These are phyloP conservation scores for Globisporangium lucens DNA, from an alignment of 352 stramenopile species.

Conservation along the genomic window DNA sequence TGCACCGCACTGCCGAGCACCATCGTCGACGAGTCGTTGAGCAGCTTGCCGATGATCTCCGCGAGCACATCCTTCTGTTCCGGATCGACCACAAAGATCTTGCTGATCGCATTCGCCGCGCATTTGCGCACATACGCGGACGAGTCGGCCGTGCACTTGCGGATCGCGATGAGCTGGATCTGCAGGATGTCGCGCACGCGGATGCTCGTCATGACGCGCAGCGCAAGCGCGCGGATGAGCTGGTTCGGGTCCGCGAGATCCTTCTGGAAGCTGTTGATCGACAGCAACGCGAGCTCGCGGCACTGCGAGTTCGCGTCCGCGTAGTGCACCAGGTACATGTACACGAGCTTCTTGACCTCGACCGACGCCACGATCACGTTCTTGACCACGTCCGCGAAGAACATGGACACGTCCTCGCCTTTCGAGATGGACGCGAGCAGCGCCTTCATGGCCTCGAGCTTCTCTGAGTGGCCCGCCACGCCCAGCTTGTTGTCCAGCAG, in stretches of 20 bases:
- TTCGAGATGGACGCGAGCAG: slow-evolving; percentile 97
- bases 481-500: slow-evolving; percentile 89
- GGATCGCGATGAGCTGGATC: slow-evolving; percentile 97
- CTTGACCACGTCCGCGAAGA: slow-evolving; percentile 97
- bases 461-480: slow-evolving; percentile 77
- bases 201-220: slow-evolving; percentile 97
- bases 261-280: slow-evolving; percentile 99
- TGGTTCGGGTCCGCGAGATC: slow-evolving; percentile 95
- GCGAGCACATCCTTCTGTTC: slow-evolving; percentile 89
- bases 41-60: slow-evolving; percentile 92
- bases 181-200: slow-evolving; percentile 98
- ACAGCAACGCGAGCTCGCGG: slow-evolving; percentile 95
- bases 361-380: slow-evolving; percentile 93
- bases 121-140: slow-evolving; percentile 98
- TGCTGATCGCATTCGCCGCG: slow-evolving; percentile 94
- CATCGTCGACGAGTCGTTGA: slow-evolving; percentile 96
- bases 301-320: slow-evolving; percentile 94
- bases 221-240: slow-evolving; percentile 90
- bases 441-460: slow-evolving; percentile 98
- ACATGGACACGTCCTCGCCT: slow-evolving; percentile 95
- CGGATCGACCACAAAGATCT: slow-evolving; percentile 90
- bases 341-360: slow-evolving; percentile 99
- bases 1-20: slow-evolving; percentile 95
- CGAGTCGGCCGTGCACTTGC: slow-evolving; percentile 89
- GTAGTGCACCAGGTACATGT: slow-evolving; percentile 99